Conservation (phyloP, 108 stramenopile genomes). For the Schizochytrium sp. region DNA sequence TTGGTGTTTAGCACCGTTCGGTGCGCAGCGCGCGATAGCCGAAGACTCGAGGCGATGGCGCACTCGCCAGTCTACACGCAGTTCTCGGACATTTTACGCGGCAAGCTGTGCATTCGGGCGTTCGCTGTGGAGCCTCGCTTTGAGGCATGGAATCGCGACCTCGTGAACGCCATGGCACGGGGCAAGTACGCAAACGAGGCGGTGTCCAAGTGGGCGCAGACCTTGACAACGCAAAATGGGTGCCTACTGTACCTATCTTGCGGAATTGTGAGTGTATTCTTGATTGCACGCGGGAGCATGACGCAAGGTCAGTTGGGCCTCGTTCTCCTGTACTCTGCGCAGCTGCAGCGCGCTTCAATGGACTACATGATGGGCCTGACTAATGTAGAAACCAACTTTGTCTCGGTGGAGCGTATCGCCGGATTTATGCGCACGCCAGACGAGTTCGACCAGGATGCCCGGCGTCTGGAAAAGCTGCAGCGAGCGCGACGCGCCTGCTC, state of each 20-base stretch:
- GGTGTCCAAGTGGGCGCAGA: background rate
- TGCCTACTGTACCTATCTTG: conserved; percentile 26
- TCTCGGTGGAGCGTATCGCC: conserved; percentile 60
- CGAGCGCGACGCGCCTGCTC: background rate
- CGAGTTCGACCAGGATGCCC: background rate
- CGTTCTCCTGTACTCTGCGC: conserved; percentile 47
- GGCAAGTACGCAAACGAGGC: conserved; percentile 12
- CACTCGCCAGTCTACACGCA: background rate
- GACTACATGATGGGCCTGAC: background rate
- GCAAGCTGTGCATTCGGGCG: background rate
- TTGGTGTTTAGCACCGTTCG: conserved; percentile 8
- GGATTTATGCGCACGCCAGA: background rate
- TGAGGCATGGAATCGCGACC: background rate
- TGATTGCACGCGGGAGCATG: conserved; percentile 58
- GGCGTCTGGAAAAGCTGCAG: background rate
- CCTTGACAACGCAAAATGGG: conserved; percentile 15
- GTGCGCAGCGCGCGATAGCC: conserved; percentile 20
- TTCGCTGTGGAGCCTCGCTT: background rate
- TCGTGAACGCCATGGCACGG: background rate
- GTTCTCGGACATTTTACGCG: background rate
- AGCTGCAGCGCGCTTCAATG: background rate
- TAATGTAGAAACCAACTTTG: conserved; percentile 74
- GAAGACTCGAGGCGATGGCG: conserved; percentile 16
- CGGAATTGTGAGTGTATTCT: conserved; percentile 55
- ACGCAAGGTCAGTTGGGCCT: conserved; percentile 57